Evolutionary conservation across 73 alveolate genomes (phyloP).

Genomic region (Urostyla sp.): DNA sequence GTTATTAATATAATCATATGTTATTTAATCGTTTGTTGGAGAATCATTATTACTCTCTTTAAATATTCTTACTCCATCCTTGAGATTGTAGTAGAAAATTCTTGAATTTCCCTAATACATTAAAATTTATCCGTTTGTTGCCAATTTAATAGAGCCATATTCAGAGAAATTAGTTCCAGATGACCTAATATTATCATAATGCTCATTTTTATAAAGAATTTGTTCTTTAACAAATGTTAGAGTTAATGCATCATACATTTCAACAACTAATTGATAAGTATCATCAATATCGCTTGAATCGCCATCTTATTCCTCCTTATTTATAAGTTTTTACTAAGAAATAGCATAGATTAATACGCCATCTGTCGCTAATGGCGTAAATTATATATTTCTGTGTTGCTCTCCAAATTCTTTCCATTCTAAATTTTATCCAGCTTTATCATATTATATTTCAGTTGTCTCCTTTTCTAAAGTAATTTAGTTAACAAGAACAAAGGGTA

Average conservation of each 20-base stretch:
- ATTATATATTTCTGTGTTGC: conserved; percentile 1
- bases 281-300: not conserved
- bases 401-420: conserved; percentile 29
- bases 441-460: not conserved
- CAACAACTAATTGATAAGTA: not conserved
- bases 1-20: conserved; percentile 24
- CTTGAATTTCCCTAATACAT: not conserved
- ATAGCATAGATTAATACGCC: not conserved
- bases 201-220: not conserved
- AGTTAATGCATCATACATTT: conserved; percentile 26
- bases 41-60: not conserved
- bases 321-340: not conserved
- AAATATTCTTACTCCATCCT: conserved; percentile 30
- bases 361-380: conserved; percentile 57
- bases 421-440: not conserved
- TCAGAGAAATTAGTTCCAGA: not conserved
- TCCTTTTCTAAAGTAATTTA: conserved; percentile 27
- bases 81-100: conserved; percentile 29
- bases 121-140: conserved; percentile 51
- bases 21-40: not conserved
- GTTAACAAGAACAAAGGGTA: conserved; percentile 20
- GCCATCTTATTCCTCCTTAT: not conserved
- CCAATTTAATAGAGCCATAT: not conserved
- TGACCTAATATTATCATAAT: not conserved
- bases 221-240: not conserved